phyloP scores from a whole-genome alignment of 1,284 basidiomycete species.

The Cystobasidium slooffiae region DNA sequence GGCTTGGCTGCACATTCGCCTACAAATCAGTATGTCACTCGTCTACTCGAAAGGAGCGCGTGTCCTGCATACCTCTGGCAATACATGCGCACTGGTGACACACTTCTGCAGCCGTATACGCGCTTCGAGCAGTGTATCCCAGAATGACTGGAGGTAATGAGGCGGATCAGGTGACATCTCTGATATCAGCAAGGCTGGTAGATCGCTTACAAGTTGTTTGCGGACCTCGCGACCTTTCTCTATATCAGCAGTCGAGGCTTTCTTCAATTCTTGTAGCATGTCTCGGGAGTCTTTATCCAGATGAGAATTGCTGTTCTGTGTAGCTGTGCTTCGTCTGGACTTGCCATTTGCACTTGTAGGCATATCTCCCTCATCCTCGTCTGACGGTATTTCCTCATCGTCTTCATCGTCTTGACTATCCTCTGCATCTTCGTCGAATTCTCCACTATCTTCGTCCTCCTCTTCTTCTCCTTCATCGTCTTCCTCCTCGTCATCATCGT shows the following conservation, averaged over 20 bases:
- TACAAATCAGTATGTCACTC: too few species aligned
- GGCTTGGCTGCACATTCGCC: constrained; percentile 14
- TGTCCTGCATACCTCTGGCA: constrained; percentile 58
- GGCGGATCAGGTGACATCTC: neutral
- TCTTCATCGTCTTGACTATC: constrained; percentile 54
- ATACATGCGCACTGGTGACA: constrained; percentile 66
- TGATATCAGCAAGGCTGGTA: constrained; percentile 54
- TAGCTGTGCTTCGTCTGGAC: constrained; percentile 52
- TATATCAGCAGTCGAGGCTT: constrained; percentile 66
- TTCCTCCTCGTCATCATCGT: constrained; percentile 39
- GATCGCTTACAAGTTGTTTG: constrained; percentile 69
- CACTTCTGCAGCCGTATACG: constrained; percentile 88
- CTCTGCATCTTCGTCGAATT: constrained; percentile 56
- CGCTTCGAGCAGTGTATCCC: constrained; percentile 81
- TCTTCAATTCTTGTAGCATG: constrained; percentile 64
- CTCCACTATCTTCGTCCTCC: constrained; percentile 49
- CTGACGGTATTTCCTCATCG: constrained; percentile 48
- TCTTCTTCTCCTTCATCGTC: constrained; percentile 44
- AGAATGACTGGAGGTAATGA: constrained; percentile 65
- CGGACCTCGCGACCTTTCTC: constrained; percentile 77
- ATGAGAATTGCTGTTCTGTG: neutral
- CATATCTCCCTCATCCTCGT: constrained; percentile 54
- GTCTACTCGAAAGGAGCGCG: too few species aligned
- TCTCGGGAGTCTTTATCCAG: constrained; percentile 60
- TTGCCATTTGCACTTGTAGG: constrained; percentile 4